phyloP scores from a whole-genome alignment of 495 filamentous ascomycete species.

The Annulohypoxylon stygium region DNA sequence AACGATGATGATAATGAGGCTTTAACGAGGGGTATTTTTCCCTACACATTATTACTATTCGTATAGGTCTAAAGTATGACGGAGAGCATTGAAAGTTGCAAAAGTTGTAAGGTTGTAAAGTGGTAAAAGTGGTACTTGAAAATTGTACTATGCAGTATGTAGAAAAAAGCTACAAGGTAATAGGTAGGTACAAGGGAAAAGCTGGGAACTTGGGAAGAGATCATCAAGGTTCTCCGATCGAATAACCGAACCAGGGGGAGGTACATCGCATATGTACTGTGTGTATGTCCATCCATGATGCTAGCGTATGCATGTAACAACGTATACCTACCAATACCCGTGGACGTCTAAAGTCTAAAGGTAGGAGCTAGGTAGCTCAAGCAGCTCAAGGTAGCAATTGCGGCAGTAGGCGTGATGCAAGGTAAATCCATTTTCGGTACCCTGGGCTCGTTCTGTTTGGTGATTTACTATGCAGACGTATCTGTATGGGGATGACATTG shows the following conservation, averaged over 20 bases:
- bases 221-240: constrained; percentile 49
- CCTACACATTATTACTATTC: constrained; percentile 27
- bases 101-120: constrained; percentile 8
- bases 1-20: neutral
- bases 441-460: constrained; percentile 35
- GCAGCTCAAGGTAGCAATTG: constrained; percentile 18
- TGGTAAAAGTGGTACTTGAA: neutral
- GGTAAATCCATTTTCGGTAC: constrained; percentile 42
- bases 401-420: constrained; percentile 37
- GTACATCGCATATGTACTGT: constrained; percentile 7
- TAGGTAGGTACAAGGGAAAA: constrained; percentile 21
- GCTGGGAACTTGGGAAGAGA: constrained; percentile 32
- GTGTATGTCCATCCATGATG: neutral
- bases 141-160: neutral
- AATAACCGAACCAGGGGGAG: constrained; percentile 30
- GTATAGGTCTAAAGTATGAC: constrained; percentile 29
- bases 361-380: neutral
- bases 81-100: constrained; percentile 4
- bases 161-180: neutral
- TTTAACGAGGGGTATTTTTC: constrained; percentile 14
- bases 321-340: neutral
- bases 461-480: constrained; percentile 39
- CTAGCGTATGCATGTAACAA: constrained; percentile 2
- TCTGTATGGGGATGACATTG: neutral
- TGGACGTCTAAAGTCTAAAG: too few species aligned